These are phyloP conservation scores for Penstemon eatonii DNA, from an alignment of 257 asterid species.

Conservation along the genomic window DNA sequence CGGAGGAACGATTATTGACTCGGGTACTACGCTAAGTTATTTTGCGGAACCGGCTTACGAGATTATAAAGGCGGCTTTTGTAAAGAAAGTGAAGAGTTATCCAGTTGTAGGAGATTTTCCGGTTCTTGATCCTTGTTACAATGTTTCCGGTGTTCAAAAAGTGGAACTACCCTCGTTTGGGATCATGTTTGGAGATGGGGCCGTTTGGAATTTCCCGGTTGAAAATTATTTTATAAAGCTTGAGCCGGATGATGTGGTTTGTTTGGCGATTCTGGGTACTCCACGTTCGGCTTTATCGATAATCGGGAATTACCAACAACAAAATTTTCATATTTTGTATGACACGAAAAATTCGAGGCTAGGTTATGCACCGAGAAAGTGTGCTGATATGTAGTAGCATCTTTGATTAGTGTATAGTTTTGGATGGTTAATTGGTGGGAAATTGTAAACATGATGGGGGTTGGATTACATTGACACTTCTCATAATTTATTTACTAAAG, in stretches of 20 bases:
- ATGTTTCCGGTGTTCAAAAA: conserved; percentile 55
- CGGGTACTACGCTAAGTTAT: conserved; percentile 83
- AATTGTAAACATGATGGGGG: conserved; percentile 37
- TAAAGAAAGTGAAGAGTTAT: conserved; percentile 47
- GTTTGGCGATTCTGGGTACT: conserved; percentile 84
- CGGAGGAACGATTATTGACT: conserved; percentile 87
- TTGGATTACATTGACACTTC: not conserved
- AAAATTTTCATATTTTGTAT: conserved; percentile 77
- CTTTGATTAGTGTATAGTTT: conserved; percentile 23
- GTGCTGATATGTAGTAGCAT: conserved; percentile 55
- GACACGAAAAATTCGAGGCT: conserved; percentile 75
- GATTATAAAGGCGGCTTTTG: conserved; percentile 63
- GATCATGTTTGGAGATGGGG: conserved; percentile 75
- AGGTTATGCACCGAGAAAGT: conserved; percentile 73
- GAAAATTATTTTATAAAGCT: conserved; percentile 79
- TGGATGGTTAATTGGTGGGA: conserved; percentile 25
- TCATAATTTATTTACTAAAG: not conserved
- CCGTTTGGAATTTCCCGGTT: conserved; percentile 78
- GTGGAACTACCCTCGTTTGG: conserved; percentile 70
- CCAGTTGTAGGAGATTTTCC: conserved; percentile 64
- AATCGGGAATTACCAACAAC: conserved; percentile 92
- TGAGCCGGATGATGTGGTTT: conserved; percentile 71
- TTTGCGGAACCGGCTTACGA: conserved; percentile 78
- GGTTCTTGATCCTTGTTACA: conserved; percentile 76
- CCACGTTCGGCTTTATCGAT: conserved; percentile 72